phyloP scores from a whole-genome alignment of 257 asterid species.

The Nicotiana attenuata region DNA sequence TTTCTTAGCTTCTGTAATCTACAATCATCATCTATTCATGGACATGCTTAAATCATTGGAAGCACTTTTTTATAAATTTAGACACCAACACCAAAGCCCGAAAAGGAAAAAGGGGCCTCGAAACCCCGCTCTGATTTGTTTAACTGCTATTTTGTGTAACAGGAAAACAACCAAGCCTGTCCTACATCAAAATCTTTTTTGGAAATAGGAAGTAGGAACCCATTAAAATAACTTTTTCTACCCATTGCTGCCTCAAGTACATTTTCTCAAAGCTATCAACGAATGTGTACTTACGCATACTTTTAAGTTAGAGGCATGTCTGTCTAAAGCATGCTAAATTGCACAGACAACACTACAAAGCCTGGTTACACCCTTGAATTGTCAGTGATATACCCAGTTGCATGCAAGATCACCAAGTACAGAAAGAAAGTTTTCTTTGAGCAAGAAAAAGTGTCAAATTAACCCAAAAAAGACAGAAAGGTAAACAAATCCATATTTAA shows the following conservation, averaged over 20 bases:
- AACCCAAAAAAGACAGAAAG: background rate
- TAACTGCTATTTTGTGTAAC: background rate
- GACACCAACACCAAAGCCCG: conserved; percentile 3
- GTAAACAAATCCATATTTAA: background rate
- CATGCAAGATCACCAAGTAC: background rate
- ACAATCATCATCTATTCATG: background rate
- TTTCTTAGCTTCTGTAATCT: background rate
- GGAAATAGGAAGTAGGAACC: background rate
- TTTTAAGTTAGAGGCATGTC: background rate
- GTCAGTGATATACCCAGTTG: background rate
- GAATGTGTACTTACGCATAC: background rate
- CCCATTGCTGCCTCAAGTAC: background rate
- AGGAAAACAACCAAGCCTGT: background rate
- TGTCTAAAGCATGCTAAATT: conserved; percentile 2
- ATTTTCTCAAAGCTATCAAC: background rate
- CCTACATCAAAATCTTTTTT: background rate
- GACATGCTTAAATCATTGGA: background rate
- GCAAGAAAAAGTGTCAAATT: background rate
- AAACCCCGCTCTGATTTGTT: background rate
- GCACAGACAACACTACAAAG: background rate
- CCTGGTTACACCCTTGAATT: background rate
- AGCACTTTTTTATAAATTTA: background rate
- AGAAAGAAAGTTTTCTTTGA: background rate
- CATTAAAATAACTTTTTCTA: background rate
- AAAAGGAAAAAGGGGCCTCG: background rate